Percentiles rank a stretch among this genome's conserved stretches.
These are phyloP conservation scores for Penicilliopsis zonata DNA, from an alignment of 495 filamentous ascomycete species.

Conservation along the genomic window DNA sequence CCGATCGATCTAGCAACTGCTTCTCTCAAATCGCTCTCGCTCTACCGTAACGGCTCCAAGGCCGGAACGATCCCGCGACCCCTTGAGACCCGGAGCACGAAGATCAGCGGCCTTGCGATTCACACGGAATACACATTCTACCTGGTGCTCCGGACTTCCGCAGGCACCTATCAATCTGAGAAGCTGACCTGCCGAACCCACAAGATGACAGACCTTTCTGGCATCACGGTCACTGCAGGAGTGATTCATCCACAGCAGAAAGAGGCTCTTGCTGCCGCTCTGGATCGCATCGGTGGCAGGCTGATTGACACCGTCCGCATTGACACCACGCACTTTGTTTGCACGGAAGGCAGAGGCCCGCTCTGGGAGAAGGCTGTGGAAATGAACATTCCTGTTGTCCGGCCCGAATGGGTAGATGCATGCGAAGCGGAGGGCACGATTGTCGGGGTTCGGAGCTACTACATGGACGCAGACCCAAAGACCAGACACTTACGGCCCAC, in stretches of 20 bases:
- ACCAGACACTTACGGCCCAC: constrained; percentile 43
- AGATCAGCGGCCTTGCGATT: constrained; percentile 92
- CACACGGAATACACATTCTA: constrained; percentile 95
- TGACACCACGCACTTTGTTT: constrained; percentile 98
- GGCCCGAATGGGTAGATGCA: constrained; percentile 91
- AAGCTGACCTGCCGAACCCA: constrained; percentile 81
- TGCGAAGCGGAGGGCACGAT: constrained; percentile 91
- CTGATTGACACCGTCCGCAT: constrained; percentile 85
- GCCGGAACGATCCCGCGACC: constrained; percentile 87
- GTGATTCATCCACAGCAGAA: constrained; percentile 63
- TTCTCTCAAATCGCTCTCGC: constrained; percentile 70
- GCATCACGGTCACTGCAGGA: constrained; percentile 90
- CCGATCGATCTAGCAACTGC: constrained; percentile 88
- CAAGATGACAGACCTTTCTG: constrained; percentile 96
- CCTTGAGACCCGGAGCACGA: constrained; percentile 76
- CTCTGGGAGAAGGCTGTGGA: constrained; percentile 93
- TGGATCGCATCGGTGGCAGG: constrained; percentile 87
- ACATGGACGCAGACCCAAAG: constrained; percentile 77
- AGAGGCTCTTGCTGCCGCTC: constrained; percentile 59
- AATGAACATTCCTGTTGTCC: constrained; percentile 97
- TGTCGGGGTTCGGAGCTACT: constrained; percentile 88
- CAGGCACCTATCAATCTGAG: constrained; percentile 77
- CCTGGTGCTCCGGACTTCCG: constrained; percentile 76
- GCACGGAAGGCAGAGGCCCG: constrained; percentile 82
- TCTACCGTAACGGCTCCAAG: constrained; percentile 93